A percentile compares a stretch with the other conserved stretches of the same genome.
Evolutionary conservation across 2,329 filamentous ascomycete genomes (phyloP).

Genomic region (Meredithiella fracta): DNA sequence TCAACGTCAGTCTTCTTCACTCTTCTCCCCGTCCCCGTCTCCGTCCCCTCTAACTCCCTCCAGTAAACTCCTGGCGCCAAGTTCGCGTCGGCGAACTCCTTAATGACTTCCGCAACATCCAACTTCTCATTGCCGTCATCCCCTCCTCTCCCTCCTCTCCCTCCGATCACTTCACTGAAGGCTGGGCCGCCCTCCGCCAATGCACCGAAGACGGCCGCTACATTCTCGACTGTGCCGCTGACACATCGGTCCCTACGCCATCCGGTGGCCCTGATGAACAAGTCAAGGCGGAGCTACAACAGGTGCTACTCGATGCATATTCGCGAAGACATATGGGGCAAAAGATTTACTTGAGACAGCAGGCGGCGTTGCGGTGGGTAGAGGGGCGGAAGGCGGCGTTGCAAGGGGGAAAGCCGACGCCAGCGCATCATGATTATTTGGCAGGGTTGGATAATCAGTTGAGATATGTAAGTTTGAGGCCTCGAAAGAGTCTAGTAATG

Average conservation of each 20-base stretch:
- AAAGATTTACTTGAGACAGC: conserved; percentile 47
- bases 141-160: conserved; percentile 37
- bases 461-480: conserved; percentile 20
- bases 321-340: conserved; percentile 45
- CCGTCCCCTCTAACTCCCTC: background rate
- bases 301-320: conserved; percentile 41
- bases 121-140: conserved; percentile 43
- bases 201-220: conserved; percentile 46
- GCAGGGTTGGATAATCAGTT: conserved; percentile 40
- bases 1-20: background rate
- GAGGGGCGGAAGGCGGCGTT: conserved; percentile 36
- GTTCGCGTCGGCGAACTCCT: conserved; percentile 45
- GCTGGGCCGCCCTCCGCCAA: conserved; percentile 45
- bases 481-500: background rate
- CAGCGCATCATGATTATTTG: conserved; percentile 32
- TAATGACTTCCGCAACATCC: conserved; percentile 43
- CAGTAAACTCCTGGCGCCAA: conserved; percentile 45
- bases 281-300: conserved; percentile 8
- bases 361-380: conserved; percentile 43
- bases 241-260: conserved; percentile 39
- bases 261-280: conserved; percentile 7
- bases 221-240: conserved; percentile 47
- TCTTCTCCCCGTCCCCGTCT: too few species aligned
- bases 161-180: conserved; percentile 46
- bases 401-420: conserved; percentile 32